A percentile compares a stretch with the other conserved stretches of the same genome.
phyloP scores from a whole-genome alignment of 2,329 filamentous ascomycete genomes.

The Colletotrichum sp. region DNA sequence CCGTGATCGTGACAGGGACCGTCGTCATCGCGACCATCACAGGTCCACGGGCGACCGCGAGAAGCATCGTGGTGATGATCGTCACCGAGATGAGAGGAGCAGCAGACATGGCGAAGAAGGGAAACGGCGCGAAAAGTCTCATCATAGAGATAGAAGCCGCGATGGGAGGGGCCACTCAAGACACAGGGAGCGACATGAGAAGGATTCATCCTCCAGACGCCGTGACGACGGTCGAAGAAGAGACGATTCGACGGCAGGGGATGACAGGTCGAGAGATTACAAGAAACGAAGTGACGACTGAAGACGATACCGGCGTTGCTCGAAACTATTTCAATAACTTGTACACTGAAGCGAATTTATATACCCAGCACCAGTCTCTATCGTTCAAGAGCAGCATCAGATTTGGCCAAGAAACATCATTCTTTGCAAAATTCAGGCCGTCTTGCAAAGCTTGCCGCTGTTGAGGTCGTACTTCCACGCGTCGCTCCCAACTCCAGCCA shows the following conservation, averaged over 20 bases:
- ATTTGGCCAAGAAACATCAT: not conserved
- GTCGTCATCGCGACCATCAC: not conserved
- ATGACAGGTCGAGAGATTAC: not conserved
- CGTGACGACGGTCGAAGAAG: not conserved
- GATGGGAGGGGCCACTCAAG: not conserved
- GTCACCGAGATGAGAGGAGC: not conserved
- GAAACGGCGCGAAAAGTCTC: not conserved
- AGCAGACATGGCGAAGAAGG: not conserved
- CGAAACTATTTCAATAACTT: not conserved
- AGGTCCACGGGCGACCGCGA: not conserved
- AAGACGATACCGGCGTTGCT: not conserved
- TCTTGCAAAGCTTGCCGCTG: constrained; percentile 11
- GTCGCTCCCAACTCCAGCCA: constrained; percentile 32
- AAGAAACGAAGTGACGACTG: not conserved
- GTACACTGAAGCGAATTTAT: not conserved
- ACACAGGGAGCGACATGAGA: not conserved
- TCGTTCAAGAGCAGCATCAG: not conserved
- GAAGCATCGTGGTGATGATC: not conserved
- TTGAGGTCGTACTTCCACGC: constrained; percentile 20
- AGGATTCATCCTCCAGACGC: not conserved
- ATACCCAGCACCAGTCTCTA: not conserved
- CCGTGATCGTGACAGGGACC: not conserved
- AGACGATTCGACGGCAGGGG: not conserved
- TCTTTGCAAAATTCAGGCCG: not conserved
- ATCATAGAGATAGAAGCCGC: not conserved